These are phyloP conservation scores for Hanseniaspora vineae DNA, from an alignment of 805 yeast genomes.

Conservation along the genomic window DNA sequence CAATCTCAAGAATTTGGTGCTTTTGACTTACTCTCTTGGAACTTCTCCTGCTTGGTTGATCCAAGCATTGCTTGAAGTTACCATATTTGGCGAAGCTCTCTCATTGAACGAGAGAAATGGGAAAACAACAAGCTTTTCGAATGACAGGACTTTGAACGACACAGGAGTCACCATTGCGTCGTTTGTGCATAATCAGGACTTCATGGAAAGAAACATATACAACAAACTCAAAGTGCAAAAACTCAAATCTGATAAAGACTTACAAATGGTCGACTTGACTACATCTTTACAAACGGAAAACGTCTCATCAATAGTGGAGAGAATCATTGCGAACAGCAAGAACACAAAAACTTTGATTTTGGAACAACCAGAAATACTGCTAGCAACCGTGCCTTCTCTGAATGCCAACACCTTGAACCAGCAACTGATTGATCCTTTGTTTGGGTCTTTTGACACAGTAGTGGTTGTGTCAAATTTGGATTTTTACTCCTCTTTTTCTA, in stretches of 20 bases:
- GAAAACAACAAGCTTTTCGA: background rate
- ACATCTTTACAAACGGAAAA: conserved; percentile 18
- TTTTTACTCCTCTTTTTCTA: conserved; percentile 8
- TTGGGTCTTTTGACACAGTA: conserved; percentile 14
- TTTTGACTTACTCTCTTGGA: conserved; percentile 33
- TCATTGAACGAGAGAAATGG: conserved; percentile 20
- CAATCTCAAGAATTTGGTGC: conserved; percentile 13
- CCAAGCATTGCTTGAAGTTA: conserved; percentile 40
- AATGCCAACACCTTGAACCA: conserved; percentile 17
- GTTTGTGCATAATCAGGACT: conserved; percentile 14
- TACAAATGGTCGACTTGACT: conserved; percentile 16
- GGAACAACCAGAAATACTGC: conserved; percentile 22
- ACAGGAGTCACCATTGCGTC: conserved; percentile 19
- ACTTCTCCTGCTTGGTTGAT: conserved; percentile 56
- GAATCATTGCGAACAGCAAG: conserved; percentile 2
- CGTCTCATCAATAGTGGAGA: background rate
- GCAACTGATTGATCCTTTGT: conserved; percentile 16
- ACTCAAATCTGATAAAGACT: background rate
- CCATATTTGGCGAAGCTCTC: conserved; percentile 32
- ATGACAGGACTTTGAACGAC: background rate
- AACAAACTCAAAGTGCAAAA: background rate
- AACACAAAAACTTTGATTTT: conserved; percentile 11
- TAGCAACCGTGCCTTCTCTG: conserved; percentile 15
- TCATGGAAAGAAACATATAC: conserved; percentile 6
- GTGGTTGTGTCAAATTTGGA: conserved; percentile 15